Percentiles rank a stretch among this genome's conserved stretches.
phyloP scores from a whole-genome alignment of 768 basidiomycete genomes.

The Lactarius akahatsu region DNA sequence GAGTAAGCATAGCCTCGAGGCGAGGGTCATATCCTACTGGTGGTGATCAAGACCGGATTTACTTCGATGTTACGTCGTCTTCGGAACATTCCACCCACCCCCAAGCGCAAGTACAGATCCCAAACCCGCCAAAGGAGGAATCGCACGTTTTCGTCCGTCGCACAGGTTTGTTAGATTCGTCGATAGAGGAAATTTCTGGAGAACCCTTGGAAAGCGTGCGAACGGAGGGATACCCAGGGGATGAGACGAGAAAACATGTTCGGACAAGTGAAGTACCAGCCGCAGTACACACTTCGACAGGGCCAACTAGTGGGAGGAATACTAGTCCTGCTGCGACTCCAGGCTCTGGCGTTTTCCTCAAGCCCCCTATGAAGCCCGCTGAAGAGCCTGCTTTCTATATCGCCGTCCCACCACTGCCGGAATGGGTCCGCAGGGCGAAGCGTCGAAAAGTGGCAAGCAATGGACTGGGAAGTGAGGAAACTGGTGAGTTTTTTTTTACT shows the following conservation, averaged over 20 bases:
- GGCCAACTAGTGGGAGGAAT: not conserved
- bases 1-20: not conserved
- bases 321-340: not conserved
- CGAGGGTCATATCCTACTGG: not conserved
- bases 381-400: slow-evolving; percentile 18
- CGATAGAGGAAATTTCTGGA: not conserved
- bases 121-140: slow-evolving; percentile 2
- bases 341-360: not conserved
- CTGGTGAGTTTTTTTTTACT: slow-evolving; percentile 5
- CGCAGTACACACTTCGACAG: not conserved
- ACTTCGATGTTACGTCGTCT: not conserved
- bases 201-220: not conserved
- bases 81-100: not conserved
- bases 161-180: slow-evolving; percentile 12
- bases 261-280: not conserved
- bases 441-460: slow-evolving; percentile 17
- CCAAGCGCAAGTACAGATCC: not conserved
- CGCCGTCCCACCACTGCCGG: slow-evolving; percentile 13
- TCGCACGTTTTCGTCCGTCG: slow-evolving; percentile 12
- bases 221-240: not conserved
- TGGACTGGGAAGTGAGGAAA: not conserved
- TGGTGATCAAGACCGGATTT: not conserved
- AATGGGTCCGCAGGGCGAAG: slow-evolving; percentile 23
- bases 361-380: not conserved
- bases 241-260: not conserved